Evolutionary conservation across 768 basidiomycete genomes (phyloP), one percentile per base, ranked within the genome.

Genomic region (Tremella fuciformis): DNA sequence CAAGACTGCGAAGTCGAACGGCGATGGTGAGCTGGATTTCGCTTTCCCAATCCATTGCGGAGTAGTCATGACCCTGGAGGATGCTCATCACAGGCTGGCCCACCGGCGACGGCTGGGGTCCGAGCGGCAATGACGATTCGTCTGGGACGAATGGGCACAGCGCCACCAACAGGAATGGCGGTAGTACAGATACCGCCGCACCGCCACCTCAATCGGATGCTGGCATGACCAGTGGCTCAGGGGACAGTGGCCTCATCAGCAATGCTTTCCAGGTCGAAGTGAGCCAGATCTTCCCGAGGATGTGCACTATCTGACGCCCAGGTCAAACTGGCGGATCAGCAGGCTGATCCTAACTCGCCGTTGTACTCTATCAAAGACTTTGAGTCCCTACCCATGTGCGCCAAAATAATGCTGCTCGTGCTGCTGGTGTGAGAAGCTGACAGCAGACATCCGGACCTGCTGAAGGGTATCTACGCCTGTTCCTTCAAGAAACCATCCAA

Each of bases 401-500:
- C 83, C 11, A 9, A 16, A 40, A 19, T 22, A 8, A 2, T 4
- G 21, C 46, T 19, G 2, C 42, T 19, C 22, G 26, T 50, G 26
- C 54, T 29, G 49, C 24, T 39, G 25, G 44, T 53, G n/a, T 56
- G 19, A 46, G 41, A n/a, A 25, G 51, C 58, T 63, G 46, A 51
- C 37, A 21, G n/a, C 7, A 94, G 91, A 48, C 85, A 89, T 71
- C 81, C 84, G 47, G 89, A 96, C 75, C 82, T 98, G 38, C 83
- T 97, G 59, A 93, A 93, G 77, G 96, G 94, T 19, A 82, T 98
- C 29, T 96, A 91, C 73, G 87, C 88, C 46, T 88, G 96, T 84
- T 90, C 90, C 19, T 99, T 98, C 78, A 88, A 89, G 53, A 96
- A 93, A 77, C 96, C 96, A 8, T 97, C 93, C 29, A 98, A 98